A percentile compares a stretch with the other conserved stretches of the same genome.
Conservation (phyloP, 2,329 filamentous ascomycete species). For the Diaporthe nobilis region DNA sequence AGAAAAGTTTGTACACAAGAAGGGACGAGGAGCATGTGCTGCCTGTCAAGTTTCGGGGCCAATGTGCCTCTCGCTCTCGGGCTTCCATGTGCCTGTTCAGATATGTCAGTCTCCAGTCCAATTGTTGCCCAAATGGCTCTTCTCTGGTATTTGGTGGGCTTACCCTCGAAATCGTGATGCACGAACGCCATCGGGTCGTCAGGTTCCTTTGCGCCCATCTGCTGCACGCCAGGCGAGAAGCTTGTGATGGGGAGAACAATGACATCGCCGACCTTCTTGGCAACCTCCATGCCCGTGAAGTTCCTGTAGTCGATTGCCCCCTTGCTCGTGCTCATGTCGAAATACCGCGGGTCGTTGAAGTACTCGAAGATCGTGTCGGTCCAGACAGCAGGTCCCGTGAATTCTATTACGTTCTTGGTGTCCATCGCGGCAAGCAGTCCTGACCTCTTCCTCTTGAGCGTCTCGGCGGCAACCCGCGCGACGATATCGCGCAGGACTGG, state of each 20-base stretch:
- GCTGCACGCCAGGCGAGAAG: constrained; percentile 93
- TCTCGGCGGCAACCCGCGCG: constrained; percentile 85
- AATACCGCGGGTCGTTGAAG: constrained; percentile 92
- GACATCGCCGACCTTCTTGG: constrained; percentile 93
- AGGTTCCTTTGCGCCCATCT: constrained; percentile 90
- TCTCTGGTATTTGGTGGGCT: constrained; percentile 47
- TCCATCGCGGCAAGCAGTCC: constrained; percentile 73
- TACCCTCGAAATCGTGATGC: constrained; percentile 96
- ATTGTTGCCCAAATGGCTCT: background rate
- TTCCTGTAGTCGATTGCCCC: constrained; percentile 87
- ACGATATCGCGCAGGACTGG: constrained; percentile 92
- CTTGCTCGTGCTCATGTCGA: constrained; percentile 80
- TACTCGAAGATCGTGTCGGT: constrained; percentile 93
- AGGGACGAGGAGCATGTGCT: background rate
- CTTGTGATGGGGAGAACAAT: constrained; percentile 95
- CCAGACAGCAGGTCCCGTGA: constrained; percentile 95
- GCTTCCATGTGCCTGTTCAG: constrained; percentile 79
- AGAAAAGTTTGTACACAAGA: constrained; percentile 29
- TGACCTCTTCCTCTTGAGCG: constrained; percentile 78
- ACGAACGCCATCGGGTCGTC: constrained; percentile 98
- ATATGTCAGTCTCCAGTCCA: constrained; percentile 43
- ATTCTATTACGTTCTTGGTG: constrained; percentile 87
- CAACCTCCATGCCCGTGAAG: constrained; percentile 87
- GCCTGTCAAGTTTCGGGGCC: constrained; percentile 57
- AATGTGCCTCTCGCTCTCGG: constrained; percentile 79